Base-by-base conservation (phyloP, 306 rosid genomes). In the Echinosophora koreensis region DNA sequence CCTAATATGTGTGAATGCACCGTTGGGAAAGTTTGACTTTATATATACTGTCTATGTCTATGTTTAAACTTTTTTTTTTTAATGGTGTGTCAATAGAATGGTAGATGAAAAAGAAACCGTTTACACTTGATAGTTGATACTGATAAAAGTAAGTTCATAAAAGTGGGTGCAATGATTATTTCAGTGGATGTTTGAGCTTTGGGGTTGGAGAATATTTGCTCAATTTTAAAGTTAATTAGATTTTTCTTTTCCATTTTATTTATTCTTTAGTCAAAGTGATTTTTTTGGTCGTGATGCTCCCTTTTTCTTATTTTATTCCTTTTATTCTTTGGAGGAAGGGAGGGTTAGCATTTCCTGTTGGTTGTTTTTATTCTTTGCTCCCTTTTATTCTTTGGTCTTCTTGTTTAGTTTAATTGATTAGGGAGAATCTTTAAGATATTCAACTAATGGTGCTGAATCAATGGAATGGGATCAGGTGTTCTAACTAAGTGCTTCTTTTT, bases 401-500 rank as follows among this genome's bases (percentile, higher is more conserved):
- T 44, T 10, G 16, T 51, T 77, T 28, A 35, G 75, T 47, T 6
- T 56, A 66, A 72, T n/a, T 50, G 47, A n/a, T 50, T 39, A 50
- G 42, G 77, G 59, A 82, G 41, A 73, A 68, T 69, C 70, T 50
- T 64, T 42, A 66, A 16, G 59, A 56, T n/a, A 28, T 67, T 68
- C 27, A 46, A 44, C 46, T 77, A 47, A 78, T 46, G 83, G 84
- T 85, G 63, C 78, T 16, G 74, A 37, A 56, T 76, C 64, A 66
- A 64, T 49, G 46, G 30, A 63, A 72, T 4, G 49, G 80, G 13
- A 79, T 76, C 76, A 66, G 59, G 74, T 85, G 41, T 75, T 76
- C 18, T 15, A 27, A 5, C 22, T 39, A 32, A 18, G 51, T 64
- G 30, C 35, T 49, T 42, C 34, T 30, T 44, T 44, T 58, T 15